Conservation (phyloP, 257 asterid genomes). For the Ballota nigra region DNA sequence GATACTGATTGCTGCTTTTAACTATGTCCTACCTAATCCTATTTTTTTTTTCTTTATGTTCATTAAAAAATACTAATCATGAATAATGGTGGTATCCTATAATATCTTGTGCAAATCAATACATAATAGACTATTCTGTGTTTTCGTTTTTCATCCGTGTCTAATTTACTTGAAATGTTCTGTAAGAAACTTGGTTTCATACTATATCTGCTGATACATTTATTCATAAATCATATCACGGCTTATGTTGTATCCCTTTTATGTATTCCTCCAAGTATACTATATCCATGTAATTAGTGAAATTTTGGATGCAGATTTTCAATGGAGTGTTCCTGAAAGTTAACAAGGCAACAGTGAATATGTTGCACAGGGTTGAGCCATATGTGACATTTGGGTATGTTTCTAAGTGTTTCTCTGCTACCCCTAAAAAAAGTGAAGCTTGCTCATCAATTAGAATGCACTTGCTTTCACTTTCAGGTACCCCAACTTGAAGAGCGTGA, state of each 20-base stretch:
- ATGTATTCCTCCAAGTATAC: neutral
- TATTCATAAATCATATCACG: neutral
- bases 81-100: neutral
- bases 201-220: neutral
- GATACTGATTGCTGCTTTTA: neutral
- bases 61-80: neutral
- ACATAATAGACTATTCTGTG: neutral
- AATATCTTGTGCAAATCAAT: neutral
- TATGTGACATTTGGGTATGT: constrained; percentile 50
- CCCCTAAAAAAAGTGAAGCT: neutral
- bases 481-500: constrained; percentile 54
- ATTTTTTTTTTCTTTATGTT: neutral
- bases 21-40: neutral
- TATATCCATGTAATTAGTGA: neutral
- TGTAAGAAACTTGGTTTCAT: neutral
- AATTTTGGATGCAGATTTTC: constrained; percentile 33
- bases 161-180: neutral
- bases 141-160: neutral
- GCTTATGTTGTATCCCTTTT: neutral
- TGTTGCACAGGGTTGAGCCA: too few relatives aligned
- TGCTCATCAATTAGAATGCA: neutral
- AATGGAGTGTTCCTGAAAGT: constrained; percentile 53
- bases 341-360: constrained; percentile 57
- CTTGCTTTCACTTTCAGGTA: constrained; percentile 35
- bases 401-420: neutral